Base-by-base conservation (phyloP, 1,284 basidiomycete species). In the Pyrrhoderma lamaoense region DNA sequence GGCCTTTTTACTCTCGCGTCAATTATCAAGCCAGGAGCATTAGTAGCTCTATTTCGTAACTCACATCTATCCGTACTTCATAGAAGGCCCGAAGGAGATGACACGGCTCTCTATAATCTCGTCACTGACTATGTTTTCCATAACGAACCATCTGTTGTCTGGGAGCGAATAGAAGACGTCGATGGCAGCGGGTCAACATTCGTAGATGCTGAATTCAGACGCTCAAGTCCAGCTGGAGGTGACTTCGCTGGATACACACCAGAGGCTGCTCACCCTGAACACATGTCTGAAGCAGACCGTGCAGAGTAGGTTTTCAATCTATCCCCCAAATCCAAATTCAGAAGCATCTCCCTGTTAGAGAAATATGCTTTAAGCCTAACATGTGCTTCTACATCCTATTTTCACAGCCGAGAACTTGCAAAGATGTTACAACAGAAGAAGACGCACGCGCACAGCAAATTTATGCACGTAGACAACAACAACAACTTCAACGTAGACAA, bases 31-130 rank as follows among this genome's bases (percentile, higher is more conserved):
- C 74, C 79, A 0, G 75, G 77, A 16, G 66, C 78, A 2, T 78
- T 89, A 22, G 80, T 82, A 22, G 85, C 89, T 1, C 77, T 94
- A 52, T 95, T 94, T 73, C 82, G 93, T 53, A 91, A 84, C 67
- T 90, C 89, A 0, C 93, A 95, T 61, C 79, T 96, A 8, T 85
- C 86, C 0, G 91, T 94, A 3, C 70, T 96, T 0, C 89, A 92
- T 37, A 38, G 48, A 5, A 37, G 47, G 25, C 39, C 21, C 39
- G 18, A 56, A 19, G 44, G 51, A 13, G 61, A 65, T 7, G 74
- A 77, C 47, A 67, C 74, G 2, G 72, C 75, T 21, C 70, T 94
- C 2, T 93, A 89, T 65, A 79, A 79, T 2, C 80, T 94, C 54
- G 88, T 85, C 5, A 92, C 90, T 0, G 93, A 94, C 64, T 74